Base-by-base conservation (phyloP, 2,329 filamentous ascomycete species). In the Alternaria panax region DNA sequence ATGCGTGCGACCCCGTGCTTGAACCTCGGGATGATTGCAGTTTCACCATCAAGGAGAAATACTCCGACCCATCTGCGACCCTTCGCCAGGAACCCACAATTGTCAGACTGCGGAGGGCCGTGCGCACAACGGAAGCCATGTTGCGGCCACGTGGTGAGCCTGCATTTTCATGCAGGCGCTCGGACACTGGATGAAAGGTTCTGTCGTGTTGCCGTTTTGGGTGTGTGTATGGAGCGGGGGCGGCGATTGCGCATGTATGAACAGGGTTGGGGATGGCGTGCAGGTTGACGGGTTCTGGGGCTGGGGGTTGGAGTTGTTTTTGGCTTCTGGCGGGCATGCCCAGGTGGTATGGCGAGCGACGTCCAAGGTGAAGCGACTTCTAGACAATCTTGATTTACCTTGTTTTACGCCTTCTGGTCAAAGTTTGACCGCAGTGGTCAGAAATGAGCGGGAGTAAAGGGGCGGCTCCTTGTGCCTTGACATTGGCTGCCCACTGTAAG, bases 101-200 rank as follows among this genome's bases (percentile, higher is more conserved):
- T 48, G 20, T 11, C 45, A 48, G 45, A 25, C 45, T 34, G 45
- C 28, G 20, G 45, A 32, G 42, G 56, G 18, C 51, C 56, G 56
- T 58, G 56, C 56, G 43, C 34, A 7, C 28, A 14, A 25, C 12
- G 45, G 45, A 48, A 34, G 20, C 51, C 56, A 58, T 51, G 51
- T 58, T 57, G 30, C 40, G 43, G 38, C 56, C 56, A 58, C 56
- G 56, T 58, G 56, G 51, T 46, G 36, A 32, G 41, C 51, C 54
- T 58, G 51, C 56, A 48, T 54, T 48, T 42, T 8, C 51, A 54
- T 58, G 56, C 56, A 54, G 54, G 56, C 56, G 56, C 56, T 50
- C 27, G 38, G 56, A 57, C 54, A 45, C 12, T 34, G 30, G 28
- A 38, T 30, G 25, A 50, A 42, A 30, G 56, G 51, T 36, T 46